These are phyloP conservation scores for Phaseolus coccineus DNA, from an alignment of 331 rosid species.

Conservation along the genomic window DNA sequence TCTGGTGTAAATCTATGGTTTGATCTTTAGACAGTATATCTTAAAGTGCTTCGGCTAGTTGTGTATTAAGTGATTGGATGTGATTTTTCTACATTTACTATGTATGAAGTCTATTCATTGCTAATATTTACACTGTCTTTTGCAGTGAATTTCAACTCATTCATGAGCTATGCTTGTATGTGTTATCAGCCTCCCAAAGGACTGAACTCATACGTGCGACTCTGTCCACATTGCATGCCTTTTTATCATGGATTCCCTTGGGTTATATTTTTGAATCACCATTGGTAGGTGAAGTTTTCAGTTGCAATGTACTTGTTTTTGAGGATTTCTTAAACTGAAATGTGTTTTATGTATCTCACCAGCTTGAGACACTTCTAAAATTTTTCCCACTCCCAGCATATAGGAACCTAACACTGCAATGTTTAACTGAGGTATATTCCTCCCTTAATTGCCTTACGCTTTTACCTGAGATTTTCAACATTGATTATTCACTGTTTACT, in stretches of 20 bases:
- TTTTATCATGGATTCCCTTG: conserved; percentile 98
- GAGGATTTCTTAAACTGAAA: conserved; percentile 24
- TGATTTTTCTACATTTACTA: conserved; percentile 8
- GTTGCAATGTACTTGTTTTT: conserved; percentile 25
- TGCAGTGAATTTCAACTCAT: conserved; percentile 98
- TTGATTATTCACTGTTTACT: conserved; percentile 32
- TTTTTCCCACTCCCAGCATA: conserved; percentile 88
- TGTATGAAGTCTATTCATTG: conserved; percentile 7
- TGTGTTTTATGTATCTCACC: conserved; percentile 47
- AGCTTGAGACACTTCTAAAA: conserved; percentile 96
- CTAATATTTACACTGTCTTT: conserved; percentile 48
- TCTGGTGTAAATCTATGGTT: not conserved
- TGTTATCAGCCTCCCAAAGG: conserved; percentile 93
- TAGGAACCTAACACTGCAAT: conserved; percentile 91
- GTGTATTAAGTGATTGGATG: not conserved
- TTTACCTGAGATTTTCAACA: conserved; percentile 11
- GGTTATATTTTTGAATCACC: conserved; percentile 98
- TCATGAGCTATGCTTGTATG: conserved; percentile 96
- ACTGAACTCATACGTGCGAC: conserved; percentile 95
- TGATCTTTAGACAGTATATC: not conserved
- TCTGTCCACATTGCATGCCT: conserved; percentile 92
- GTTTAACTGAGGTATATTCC: conserved; percentile 82
- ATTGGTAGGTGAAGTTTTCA: conserved; percentile 63
- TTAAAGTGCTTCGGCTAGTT: conserved; percentile 11
- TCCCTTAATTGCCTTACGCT: not conserved